Evolutionary conservation across 257 asterid genomes (phyloP), one percentile per base, ranked within the genome.

Genomic region (Lycium barbarum): DNA sequence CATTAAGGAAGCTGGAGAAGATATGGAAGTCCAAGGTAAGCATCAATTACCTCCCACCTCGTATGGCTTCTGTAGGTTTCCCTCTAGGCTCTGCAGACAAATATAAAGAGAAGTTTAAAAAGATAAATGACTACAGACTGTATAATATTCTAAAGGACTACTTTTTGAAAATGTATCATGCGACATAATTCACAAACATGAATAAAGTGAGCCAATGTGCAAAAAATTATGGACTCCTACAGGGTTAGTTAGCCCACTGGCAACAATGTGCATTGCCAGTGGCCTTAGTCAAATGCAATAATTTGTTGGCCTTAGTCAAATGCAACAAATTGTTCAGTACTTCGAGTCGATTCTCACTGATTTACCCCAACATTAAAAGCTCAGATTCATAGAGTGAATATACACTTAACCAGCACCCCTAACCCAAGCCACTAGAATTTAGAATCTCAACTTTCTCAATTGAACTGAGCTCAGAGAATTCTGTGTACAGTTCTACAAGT

Each of bases 51-150:
- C 99, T 95, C 85, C 99, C 99, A 79, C 99, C 99, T 84, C 98
- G 93, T 85, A 97, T 93, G 85, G 99, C 97, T 89, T 97, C 99
- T 17, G 99, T 90, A 65, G 95, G 98, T 87, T 95, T 97, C 68
- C 98, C 98, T 90, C 91, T 94, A 67, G 94, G 88, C 87, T 95
- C 99, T 97, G 86, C 79, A 58, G 13, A 84, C 55, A 84, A 73
- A 76, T 76, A 83, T 54, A 82, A 79, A 58, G 72, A 89, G 63
- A 76, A 38, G 54, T 43, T 40, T 43, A 22, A 9, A 71, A 43
- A n/a, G 35, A 72, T 72, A 18, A 26, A 72, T 72, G 57, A 72
- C 36, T 43, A 70, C 11, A 26, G 15, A 43, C 5, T 9, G 80
- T 43, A 72, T 43, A 57, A 72, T 72, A 72, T 18, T n/a, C 15